phyloP scores from a whole-genome alignment of 495 filamentous ascomycete species.

The Neurospora sp. region DNA sequence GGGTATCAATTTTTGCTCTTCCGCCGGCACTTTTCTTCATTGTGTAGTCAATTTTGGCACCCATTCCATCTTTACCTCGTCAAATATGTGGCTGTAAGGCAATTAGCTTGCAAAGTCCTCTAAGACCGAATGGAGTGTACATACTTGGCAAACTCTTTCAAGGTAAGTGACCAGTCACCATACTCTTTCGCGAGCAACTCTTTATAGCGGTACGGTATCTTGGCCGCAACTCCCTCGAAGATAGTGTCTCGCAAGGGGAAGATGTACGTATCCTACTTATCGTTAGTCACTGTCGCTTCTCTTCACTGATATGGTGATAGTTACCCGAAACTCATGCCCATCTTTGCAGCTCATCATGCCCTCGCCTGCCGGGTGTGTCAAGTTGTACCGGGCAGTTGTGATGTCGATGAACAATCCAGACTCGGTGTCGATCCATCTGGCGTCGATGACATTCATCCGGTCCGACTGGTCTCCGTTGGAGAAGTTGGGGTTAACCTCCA shows the following conservation, averaged over 20 bases:
- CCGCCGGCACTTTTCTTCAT: background rate
- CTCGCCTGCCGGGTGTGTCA: constrained; percentile 19
- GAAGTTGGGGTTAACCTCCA: constrained; percentile 61
- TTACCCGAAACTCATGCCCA: constrained; percentile 30
- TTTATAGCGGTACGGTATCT: constrained; percentile 53
- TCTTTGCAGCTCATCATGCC: constrained; percentile 33
- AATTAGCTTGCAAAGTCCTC: background rate
- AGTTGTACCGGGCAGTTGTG: constrained; percentile 31
- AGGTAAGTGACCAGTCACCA: constrained; percentile 37
- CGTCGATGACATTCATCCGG: constrained; percentile 60
- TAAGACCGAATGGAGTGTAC: constrained; percentile 7
- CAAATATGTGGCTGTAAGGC: constrained; percentile 28
- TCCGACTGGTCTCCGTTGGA: constrained; percentile 50
- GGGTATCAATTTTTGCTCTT: background rate
- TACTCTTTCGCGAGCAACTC: constrained; percentile 54
- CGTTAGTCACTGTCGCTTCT: background rate
- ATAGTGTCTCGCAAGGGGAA: constrained; percentile 37
- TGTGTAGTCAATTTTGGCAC: constrained; percentile 5
- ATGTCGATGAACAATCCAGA: constrained; percentile 71
- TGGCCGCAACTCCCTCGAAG: constrained; percentile 51
- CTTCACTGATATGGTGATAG: constrained; percentile 2
- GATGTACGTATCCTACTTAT: constrained; percentile 25
- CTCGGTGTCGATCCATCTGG: constrained; percentile 61
- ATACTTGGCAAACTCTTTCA: constrained; percentile 44
- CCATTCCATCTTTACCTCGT: constrained; percentile 27